These are phyloP conservation scores for Telfairia occidentalis DNA, from an alignment of 331 rosid genomes.

Conservation along the genomic window DNA sequence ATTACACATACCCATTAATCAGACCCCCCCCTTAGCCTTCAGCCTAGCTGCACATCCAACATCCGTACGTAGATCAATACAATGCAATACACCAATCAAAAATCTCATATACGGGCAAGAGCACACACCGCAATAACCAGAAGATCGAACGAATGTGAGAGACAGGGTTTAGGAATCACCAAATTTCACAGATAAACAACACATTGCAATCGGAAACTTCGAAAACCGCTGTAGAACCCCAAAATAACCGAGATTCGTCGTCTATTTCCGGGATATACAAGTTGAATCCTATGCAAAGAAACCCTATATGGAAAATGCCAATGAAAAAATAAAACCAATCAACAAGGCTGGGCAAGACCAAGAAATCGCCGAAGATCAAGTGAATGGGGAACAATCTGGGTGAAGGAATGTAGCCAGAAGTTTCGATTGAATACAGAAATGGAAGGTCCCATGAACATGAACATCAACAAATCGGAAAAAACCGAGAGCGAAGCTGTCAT, in stretches of 20 bases:
- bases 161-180: not conserved
- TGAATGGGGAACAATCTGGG: not conserved
- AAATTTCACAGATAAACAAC: not conserved
- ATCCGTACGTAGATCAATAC: not conserved
- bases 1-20: constrained; percentile 21
- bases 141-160: not conserved
- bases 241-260: not conserved
- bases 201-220: not conserved
- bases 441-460: not conserved
- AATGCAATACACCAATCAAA: not conserved
- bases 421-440: not conserved
- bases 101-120: not conserved
- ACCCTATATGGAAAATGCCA: not conserved
- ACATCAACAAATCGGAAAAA: not conserved
- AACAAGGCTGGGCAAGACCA: not conserved
- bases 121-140: not conserved
- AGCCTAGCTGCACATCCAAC: not conserved
- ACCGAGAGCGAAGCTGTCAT: not conserved
- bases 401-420: not conserved
- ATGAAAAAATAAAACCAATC: not conserved
- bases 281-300: not conserved
- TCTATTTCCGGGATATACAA: not conserved
- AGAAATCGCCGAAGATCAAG: constrained; percentile 5
- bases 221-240: not conserved
- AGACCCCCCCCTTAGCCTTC: not conserved